Conservation (phyloP, 371 early-diverging fungal species). For the Choanephora cucurbitarum region DNA sequence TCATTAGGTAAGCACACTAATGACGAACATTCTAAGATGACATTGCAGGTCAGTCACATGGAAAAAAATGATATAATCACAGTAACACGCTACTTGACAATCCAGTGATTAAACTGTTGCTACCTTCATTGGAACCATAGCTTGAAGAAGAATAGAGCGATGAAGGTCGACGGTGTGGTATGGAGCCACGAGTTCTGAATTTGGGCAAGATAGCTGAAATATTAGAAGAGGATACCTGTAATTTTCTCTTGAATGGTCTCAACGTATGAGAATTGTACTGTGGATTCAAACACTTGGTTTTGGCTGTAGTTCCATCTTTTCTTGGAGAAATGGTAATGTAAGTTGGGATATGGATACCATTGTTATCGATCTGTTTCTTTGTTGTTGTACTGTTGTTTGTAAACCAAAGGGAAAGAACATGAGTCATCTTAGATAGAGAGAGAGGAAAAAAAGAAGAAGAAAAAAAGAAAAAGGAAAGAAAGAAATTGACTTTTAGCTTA, state of each 20-base stretch:
- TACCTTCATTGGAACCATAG: neutral
- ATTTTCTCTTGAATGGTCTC: conserved; percentile 19
- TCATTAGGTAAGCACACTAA: conserved; percentile 28
- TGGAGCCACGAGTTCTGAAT: conserved; percentile 7
- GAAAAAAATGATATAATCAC: neutral
- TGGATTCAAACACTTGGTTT: conserved; percentile 24
- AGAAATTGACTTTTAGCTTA: no score
- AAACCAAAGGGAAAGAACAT: conserved; percentile 13
- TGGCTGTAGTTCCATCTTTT: conserved; percentile 30
- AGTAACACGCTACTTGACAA: conserved; percentile 6
- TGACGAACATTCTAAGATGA: neutral
- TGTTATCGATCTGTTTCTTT: neutral
- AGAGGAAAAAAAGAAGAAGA: conserved; percentile 1
- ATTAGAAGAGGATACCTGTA: conserved; percentile 19
- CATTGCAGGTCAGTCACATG: neutral
- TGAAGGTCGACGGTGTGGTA: conserved; percentile 12
- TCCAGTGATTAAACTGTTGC: neutral
- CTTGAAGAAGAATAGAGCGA: conserved; percentile 8
- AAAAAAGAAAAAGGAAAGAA: conserved; percentile 9
- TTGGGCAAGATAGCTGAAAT: conserved; percentile 23
- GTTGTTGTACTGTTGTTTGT: neutral
- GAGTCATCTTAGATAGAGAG: conserved; percentile 9
- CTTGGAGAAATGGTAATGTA: conserved; percentile 26
- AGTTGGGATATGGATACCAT: conserved; percentile 6
- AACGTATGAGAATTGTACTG: conserved; percentile 5